phyloP scores from a whole-genome alignment of 352 stramenopile genomes.

The Phytophthora idaei region DNA sequence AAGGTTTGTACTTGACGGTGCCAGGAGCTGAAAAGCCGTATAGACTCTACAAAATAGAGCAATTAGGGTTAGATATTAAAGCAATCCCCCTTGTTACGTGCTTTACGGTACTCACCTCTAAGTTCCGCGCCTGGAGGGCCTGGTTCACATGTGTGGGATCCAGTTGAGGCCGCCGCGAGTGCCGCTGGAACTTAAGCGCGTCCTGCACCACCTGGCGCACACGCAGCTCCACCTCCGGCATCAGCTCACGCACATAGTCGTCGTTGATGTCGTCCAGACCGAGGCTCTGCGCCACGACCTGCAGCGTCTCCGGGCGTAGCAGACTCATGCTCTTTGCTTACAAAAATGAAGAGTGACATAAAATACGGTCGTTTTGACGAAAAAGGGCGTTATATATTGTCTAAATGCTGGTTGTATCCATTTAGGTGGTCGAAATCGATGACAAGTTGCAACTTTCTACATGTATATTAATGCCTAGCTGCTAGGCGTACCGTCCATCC shows the following conservation, averaged over 20 bases:
- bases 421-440: neutral
- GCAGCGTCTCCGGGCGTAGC: slow-evolving; percentile 69
- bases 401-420: neutral
- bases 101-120: slow-evolving; percentile 48
- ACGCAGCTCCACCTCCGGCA: slow-evolving; percentile 81
- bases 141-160: slow-evolving; percentile 78
- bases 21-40: slow-evolving; percentile 76
- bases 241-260: slow-evolving; percentile 67
- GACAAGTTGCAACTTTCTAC: neutral
- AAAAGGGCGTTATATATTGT: slow-evolving; percentile 10
- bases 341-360: slow-evolving; percentile 25
- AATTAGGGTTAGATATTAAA: slow-evolving; percentile 2
- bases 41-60: slow-evolving; percentile 44
- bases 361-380: slow-evolving; percentile 1
- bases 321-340: slow-evolving; percentile 63
- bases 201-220: slow-evolving; percentile 86
- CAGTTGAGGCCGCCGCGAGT: slow-evolving; percentile 67
- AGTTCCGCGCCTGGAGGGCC: slow-evolving; percentile 70
- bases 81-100: neutral
- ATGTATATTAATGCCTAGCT: slow-evolving; percentile 9
- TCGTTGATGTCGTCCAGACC: slow-evolving; percentile 74
- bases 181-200: slow-evolving; percentile 83
- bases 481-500: slow-evolving; percentile 46
- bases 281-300: slow-evolving; percentile 75
- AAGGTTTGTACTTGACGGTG: slow-evolving; percentile 59